Evolutionary conservation across 345 rosid species (phyloP), one percentile per base, ranked within the genome.

Genomic region (Noccaea caerulescens): DNA sequence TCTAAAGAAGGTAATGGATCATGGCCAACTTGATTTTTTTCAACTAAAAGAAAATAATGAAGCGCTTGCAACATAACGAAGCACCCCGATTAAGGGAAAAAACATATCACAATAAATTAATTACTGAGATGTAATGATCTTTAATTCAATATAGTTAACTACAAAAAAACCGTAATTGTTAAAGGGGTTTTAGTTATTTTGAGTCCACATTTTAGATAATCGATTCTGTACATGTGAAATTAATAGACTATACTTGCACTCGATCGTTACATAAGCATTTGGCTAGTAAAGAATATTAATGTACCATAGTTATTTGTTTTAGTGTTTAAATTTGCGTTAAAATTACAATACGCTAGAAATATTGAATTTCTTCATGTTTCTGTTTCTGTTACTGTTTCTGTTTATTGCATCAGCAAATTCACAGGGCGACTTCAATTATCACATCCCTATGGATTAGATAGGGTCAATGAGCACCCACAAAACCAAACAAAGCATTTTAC

Each of bases 11-110:
- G 16, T 57, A 65, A 49, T 73, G 77, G 72, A 58, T 66, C 62
- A 66, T 73, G 55, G 61, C 77, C 77, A 66, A 73, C 62, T 73
- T 73, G 62, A 20, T 36, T 36, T 58, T 33, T 72, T 55, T 37
- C 33, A 4, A 1, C 42, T 50, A 4, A 45, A 10, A 6, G 3
- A 16, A 51, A 43, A 23, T 13, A 10, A 56, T 10, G 32, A 66
- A 57, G 58, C 59, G 4, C 27, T 46, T 63, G 50, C 43, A 64
- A 56, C 71, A 55, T 63, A 47, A 39, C 27, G 13, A 72, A 72
- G 58, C 38, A 59, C 54, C 11, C 11, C 16, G 0, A 9, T 33
- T 43, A 41, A 27, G 18, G 25, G 8, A 7, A 41, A 39, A 60
- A 63, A 7, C 32, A 63, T 34, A 53, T 45, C 56, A 10, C 30